Evolutionary conservation across 345 rosid genomes (phyloP).

Genomic region (Conringia planisiliqua): DNA sequence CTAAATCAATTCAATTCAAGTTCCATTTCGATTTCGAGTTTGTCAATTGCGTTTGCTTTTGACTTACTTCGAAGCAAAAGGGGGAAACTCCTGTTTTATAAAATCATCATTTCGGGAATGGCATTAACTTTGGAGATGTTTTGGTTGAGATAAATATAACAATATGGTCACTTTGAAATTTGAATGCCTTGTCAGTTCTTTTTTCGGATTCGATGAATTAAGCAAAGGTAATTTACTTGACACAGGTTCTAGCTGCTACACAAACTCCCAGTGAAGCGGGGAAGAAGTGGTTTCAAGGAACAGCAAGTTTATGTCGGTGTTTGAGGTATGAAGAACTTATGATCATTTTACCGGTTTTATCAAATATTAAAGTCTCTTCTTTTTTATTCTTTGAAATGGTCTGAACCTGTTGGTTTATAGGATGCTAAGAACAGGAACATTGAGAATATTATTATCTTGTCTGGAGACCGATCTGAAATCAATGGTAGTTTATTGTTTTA

Average conservation of each 20-base stretch:
- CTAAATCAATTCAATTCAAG: too few species aligned
- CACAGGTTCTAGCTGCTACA: conserved; percentile 93
- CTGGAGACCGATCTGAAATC: conserved; percentile 95
- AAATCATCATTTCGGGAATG: conserved; percentile 90
- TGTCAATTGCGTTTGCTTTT: too few species aligned
- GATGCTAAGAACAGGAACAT: conserved; percentile 80
- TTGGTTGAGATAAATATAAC: conserved; percentile 72
- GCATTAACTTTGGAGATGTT: conserved; percentile 91
- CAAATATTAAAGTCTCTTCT: neutral
- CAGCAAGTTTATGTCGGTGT: conserved; percentile 90
- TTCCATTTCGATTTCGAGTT: too few species aligned
- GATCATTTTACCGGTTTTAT: neutral
- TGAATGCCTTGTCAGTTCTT: neutral
- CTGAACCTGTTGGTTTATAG: conserved; percentile 38
- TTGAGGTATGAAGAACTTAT: conserved; percentile 56
- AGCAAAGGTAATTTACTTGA: neutral
- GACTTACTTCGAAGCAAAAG: too few species aligned
- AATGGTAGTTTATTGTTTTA: conserved; percentile 90
- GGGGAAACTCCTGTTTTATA: too few species aligned
- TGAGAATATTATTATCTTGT: conserved; percentile 73
- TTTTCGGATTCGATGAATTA: neutral
- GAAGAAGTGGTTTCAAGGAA: conserved; percentile 94
- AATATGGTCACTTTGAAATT: neutral
- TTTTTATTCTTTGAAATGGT: neutral
- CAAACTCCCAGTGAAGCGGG: conserved; percentile 96